Conservation (phyloP, 331 rosid species). For the Ulmus americana region DNA sequence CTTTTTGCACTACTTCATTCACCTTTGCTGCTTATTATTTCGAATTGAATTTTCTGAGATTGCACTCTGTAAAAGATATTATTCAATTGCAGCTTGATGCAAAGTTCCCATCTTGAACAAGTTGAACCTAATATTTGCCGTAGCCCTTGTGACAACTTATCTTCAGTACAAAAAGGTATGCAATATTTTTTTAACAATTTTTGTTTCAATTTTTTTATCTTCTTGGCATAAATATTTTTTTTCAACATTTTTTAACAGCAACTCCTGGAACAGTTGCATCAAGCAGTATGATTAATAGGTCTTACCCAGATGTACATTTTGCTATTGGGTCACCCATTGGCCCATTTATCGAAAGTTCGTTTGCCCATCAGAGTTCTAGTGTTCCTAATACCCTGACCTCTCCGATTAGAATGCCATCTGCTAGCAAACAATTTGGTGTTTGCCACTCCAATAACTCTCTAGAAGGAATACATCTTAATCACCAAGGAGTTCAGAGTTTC, state of each 20-base stretch:
- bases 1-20: conserved; percentile 13
- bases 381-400: conserved; percentile 34
- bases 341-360: conserved; percentile 41
- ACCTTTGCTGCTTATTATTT: not conserved
- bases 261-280: conserved; percentile 48
- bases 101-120: conserved; percentile 47
- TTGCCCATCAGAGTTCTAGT: conserved; percentile 43
- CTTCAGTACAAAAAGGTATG: conserved; percentile 44
- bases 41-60: conserved; percentile 10
- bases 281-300: conserved; percentile 45
- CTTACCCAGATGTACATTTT: conserved; percentile 50
- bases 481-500: conserved; percentile 40
- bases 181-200: conserved; percentile 13
- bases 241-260: conserved; percentile 29
- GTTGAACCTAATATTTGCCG: conserved; percentile 48
- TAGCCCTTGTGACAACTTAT: conserved; percentile 42
- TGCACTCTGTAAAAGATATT: conserved; percentile 18
- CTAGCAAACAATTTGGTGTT: conserved; percentile 36
- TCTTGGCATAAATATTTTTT: conserved; percentile 15
- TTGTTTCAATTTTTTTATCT: conserved; percentile 17
- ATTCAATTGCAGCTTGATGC: conserved; percentile 51
- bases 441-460: conserved; percentile 38
- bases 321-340: conserved; percentile 35
- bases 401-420: conserved; percentile 43
- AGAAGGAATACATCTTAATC: conserved; percentile 45